Conservation (phyloP, 495 filamentous ascomycete genomes). For the Elasticomyces elasticus region DNA sequence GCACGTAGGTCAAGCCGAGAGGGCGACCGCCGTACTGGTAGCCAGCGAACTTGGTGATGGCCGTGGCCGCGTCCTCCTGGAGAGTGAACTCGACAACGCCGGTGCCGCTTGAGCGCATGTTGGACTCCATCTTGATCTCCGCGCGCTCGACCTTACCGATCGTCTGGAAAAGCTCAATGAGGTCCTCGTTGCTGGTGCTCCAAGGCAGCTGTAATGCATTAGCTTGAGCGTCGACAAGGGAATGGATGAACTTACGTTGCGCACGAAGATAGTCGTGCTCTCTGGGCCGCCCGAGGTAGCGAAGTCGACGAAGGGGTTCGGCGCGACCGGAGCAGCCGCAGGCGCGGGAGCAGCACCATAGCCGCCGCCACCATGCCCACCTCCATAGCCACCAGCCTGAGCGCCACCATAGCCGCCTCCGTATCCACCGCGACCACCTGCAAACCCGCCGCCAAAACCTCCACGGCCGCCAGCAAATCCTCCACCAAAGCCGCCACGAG, state of each 20-base stretch:
- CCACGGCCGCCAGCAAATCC: constrained; percentile 38
- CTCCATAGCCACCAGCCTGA: constrained; percentile 37
- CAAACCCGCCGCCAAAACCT: constrained; percentile 35
- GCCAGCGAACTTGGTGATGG: constrained; percentile 92
- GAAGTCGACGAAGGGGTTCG: constrained; percentile 92
- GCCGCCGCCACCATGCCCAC: constrained; percentile 31
- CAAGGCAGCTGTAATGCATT: constrained; percentile 65
- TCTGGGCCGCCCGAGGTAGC: constrained; percentile 81
- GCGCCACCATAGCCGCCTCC: constrained; percentile 38
- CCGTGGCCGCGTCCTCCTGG: constrained; percentile 75
- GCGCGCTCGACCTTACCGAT: constrained; percentile 97
- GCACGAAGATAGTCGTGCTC: constrained; percentile 80
- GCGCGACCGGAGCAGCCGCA: constrained; percentile 42
- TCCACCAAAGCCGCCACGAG: constrained; percentile 39
- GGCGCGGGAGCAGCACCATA: constrained; percentile 34
- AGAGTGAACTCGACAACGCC: constrained; percentile 90
- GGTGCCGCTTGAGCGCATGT: constrained; percentile 86
- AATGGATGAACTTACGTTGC: constrained; percentile 64
- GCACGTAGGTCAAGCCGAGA: constrained; percentile 82
- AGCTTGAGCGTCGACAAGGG: constrained; percentile 5
- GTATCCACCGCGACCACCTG: constrained; percentile 37
- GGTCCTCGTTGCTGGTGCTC: constrained; percentile 96
- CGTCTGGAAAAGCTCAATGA: constrained; percentile 91
- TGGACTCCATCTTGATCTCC: constrained; percentile 96
- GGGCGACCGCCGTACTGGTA: constrained; percentile 96